phyloP scores from a whole-genome alignment of 2,329 filamentous ascomycete species.

The Diaporthe sp. region DNA sequence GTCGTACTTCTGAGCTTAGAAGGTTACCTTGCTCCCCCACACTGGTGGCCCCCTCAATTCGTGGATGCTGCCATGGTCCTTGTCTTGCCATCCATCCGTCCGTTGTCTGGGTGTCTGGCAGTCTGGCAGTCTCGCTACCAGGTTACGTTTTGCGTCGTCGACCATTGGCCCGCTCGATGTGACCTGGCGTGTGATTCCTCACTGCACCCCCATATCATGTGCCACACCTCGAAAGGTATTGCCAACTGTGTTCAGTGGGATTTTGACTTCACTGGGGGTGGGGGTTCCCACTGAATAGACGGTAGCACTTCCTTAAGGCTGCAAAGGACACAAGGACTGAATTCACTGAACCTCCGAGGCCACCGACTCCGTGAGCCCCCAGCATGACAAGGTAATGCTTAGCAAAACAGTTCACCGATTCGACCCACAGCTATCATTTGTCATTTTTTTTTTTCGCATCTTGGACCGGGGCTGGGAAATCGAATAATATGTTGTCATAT shows the following conservation, averaged over 20 bases:
- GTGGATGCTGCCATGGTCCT: background rate
- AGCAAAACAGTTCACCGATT: background rate
- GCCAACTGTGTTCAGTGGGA: background rate
- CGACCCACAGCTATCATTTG: slow-evolving; percentile 16
- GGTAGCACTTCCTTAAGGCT: slow-evolving; percentile 11
- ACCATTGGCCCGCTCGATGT: slow-evolving; percentile 21
- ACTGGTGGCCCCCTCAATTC: slow-evolving; percentile 6
- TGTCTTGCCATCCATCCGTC: slow-evolving; percentile 16
- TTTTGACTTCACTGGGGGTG: background rate
- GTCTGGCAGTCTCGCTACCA: slow-evolving; percentile 14
- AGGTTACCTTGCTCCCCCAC: slow-evolving; percentile 15
- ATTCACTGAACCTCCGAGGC: background rate
- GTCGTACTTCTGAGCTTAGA: background rate
- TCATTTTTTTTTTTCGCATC: background rate
- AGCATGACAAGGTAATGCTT: background rate
- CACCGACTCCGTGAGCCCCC: background rate
- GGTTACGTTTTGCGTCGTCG: slow-evolving; percentile 9
- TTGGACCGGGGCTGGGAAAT: background rate
- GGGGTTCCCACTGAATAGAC: background rate
- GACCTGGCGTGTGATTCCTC: slow-evolving; percentile 5
- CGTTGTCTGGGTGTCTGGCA: slow-evolving; percentile 13
- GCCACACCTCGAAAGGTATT: slow-evolving; percentile 3
- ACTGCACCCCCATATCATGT: slow-evolving; percentile 11
- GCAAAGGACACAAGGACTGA: background rate
- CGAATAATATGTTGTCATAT: background rate